phyloP scores from a whole-genome alignment of 148 eudicot species.

The Fagopyrum tataricum region DNA sequence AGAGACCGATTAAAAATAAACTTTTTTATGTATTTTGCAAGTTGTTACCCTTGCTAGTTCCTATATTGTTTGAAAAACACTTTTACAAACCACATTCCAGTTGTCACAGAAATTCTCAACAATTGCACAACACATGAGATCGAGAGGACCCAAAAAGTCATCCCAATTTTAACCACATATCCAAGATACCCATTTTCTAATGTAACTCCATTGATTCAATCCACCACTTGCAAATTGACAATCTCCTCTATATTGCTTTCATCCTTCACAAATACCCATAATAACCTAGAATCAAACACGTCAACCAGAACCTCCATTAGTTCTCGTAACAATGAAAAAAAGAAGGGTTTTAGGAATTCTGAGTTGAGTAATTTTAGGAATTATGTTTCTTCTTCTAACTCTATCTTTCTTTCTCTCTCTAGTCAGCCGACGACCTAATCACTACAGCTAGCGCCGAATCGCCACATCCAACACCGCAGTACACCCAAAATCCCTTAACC shows the following conservation, averaged over 20 bases:
- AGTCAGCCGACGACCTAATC: slow-evolving; percentile 56
- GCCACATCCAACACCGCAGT: slow-evolving; percentile 56
- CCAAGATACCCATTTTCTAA: slow-evolving; percentile 12
- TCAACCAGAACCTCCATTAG: neutral
- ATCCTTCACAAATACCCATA: slow-evolving; percentile 11
- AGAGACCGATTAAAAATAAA: too few relatives aligned
- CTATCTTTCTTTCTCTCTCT: slow-evolving; percentile 30
- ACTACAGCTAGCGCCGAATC: slow-evolving; percentile 46
- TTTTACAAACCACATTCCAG: too few relatives aligned
- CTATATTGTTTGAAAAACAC: neutral
- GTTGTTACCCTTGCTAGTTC: neutral
- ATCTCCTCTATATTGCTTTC: slow-evolving; percentile 8
- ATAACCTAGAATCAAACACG: neutral
- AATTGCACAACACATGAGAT: slow-evolving; percentile 14
- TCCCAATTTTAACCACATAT: slow-evolving; percentile 5
- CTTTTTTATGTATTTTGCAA: neutral
- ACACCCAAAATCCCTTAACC: slow-evolving; percentile 69
- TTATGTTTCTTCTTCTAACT: slow-evolving; percentile 19
- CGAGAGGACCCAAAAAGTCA: slow-evolving; percentile 6
- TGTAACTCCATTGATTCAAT: neutral
- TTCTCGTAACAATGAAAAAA: slow-evolving; percentile 15
- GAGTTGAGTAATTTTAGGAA: slow-evolving; percentile 32
- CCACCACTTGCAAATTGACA: slow-evolving; percentile 13
- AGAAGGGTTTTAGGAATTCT: slow-evolving; percentile 38
- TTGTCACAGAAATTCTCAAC: neutral